phyloP scores from a whole-genome alignment of 2,329 filamentous ascomycete genomes.

The Ophiostoma sp. region DNA sequence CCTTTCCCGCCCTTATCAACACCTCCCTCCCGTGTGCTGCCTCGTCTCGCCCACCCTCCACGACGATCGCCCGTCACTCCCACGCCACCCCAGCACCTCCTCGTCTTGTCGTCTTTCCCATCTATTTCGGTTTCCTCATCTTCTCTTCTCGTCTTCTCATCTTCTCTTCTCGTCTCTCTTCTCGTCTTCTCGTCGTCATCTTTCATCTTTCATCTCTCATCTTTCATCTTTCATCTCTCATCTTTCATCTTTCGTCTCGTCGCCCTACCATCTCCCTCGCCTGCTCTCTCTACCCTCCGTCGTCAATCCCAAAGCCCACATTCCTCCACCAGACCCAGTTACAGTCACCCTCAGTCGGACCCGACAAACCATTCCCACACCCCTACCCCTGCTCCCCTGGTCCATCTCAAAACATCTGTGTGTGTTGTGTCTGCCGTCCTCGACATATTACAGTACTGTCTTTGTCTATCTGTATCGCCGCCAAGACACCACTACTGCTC shows the following conservation, averaged over 20 bases:
- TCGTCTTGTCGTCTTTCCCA: no score
- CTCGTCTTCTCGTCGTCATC: no score
- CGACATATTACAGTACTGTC: background rate
- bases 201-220: background rate
- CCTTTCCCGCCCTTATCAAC: background rate
- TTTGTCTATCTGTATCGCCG: background rate
- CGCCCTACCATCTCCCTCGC: background rate
- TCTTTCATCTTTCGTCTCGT: background rate
- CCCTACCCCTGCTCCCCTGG: background rate
- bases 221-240: background rate
- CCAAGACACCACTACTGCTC: background rate
- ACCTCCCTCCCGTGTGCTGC: background rate
- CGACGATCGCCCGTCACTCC: no score
- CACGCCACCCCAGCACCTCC: no score
- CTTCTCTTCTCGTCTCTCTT: background rate
- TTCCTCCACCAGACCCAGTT: background rate
- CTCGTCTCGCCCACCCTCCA: background rate
- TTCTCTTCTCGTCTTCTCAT: background rate
- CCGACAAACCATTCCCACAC: background rate
- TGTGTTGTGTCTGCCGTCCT: background rate
- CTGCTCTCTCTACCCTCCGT: background rate
- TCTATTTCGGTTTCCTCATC: no score
- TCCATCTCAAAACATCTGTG: background rate
- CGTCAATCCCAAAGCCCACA: background rate
- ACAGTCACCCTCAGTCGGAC: background rate